Evolutionary conservation across 2,329 filamentous ascomycete genomes (phyloP).

Genomic region (Sarocladium oryzae): DNA sequence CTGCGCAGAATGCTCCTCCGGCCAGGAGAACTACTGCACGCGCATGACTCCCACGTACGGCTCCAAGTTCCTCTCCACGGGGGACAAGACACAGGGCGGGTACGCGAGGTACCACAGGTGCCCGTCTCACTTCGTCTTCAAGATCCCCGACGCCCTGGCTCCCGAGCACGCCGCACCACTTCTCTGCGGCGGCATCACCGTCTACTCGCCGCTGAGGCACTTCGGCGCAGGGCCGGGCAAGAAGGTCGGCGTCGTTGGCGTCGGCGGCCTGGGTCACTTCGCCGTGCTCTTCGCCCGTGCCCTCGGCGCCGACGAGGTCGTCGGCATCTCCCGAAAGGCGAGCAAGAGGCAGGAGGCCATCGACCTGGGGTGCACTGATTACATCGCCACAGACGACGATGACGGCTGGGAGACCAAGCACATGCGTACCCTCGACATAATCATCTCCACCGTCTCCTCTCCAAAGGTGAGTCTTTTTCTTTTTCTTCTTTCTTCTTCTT

Average conservation of each 20-base stretch:
- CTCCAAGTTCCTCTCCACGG: slow-evolving; percentile 21
- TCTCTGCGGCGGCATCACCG: slow-evolving; percentile 76
- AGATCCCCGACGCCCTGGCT: slow-evolving; percentile 65
- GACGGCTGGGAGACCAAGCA: slow-evolving; percentile 45
- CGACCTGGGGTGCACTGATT: slow-evolving; percentile 49
- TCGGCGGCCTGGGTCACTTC: slow-evolving; percentile 66
- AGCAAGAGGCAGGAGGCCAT: slow-evolving; percentile 49
- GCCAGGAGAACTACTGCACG: slow-evolving; percentile 35
- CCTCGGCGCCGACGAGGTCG: slow-evolving; percentile 47
- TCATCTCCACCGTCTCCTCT: slow-evolving; percentile 63
- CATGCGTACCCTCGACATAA: slow-evolving; percentile 59
- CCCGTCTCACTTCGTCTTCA: slow-evolving; percentile 39
- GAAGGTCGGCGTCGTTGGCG: slow-evolving; percentile 64
- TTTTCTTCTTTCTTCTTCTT: background rate
- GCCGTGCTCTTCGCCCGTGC: slow-evolving; percentile 61
- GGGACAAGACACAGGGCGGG: slow-evolving; percentile 57
- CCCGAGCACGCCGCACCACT: slow-evolving; percentile 63
- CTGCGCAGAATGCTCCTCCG: slow-evolving; percentile 34
- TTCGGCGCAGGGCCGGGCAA: slow-evolving; percentile 68
- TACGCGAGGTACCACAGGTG: slow-evolving; percentile 35
- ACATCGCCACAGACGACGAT: slow-evolving; percentile 48
- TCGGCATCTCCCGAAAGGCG: slow-evolving; percentile 49
- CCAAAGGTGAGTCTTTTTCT: slow-evolving; percentile 19
- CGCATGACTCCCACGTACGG: slow-evolving; percentile 45
- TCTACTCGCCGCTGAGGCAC: slow-evolving; percentile 67